A percentile compares a stretch with the other conserved stretches of the same genome.
Evolutionary conservation across 345 rosid species (phyloP).

Genomic region (Corymbia maculata): DNA sequence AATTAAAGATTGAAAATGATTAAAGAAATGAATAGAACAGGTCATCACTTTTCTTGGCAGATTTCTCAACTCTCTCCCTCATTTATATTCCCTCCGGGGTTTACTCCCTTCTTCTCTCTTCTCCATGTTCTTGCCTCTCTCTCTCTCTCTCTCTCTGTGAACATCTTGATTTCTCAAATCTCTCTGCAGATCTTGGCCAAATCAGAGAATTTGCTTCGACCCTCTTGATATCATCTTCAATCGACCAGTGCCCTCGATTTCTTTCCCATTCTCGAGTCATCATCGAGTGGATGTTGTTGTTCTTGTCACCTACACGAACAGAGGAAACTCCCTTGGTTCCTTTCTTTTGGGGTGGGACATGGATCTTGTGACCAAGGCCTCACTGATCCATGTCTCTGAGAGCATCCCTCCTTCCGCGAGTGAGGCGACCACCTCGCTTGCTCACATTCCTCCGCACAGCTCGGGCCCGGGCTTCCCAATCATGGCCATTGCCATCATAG

Average conservation of each 20-base stretch:
- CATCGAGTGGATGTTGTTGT: neutral
- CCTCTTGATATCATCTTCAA: neutral
- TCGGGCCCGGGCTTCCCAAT: slow-evolving; percentile 61
- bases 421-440: slow-evolving; percentile 6
- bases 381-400: slow-evolving; percentile 8
- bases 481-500: slow-evolving; percentile 65
- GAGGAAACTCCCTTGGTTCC: neutral
- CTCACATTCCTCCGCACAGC: slow-evolving; percentile 10
- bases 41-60: neutral
- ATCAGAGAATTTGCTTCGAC: neutral
- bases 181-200: neutral
- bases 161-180: neutral
- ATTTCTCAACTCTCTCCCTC: neutral
- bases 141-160: neutral
- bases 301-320: neutral
- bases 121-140: slow-evolving; percentile 12
- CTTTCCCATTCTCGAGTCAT: neutral
- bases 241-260: neutral
- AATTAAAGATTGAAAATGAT: neutral
- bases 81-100: neutral
- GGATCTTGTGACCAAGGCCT: slow-evolving; percentile 32
- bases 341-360: slow-evolving; percentile 1
- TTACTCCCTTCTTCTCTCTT: slow-evolving; percentile 2
- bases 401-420: slow-evolving; percentile 22
- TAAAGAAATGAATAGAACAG: neutral